These are phyloP conservation scores for Mytilinidion resinicola DNA, from an alignment of 495 filamentous ascomycete species.

Conservation along the genomic window DNA sequence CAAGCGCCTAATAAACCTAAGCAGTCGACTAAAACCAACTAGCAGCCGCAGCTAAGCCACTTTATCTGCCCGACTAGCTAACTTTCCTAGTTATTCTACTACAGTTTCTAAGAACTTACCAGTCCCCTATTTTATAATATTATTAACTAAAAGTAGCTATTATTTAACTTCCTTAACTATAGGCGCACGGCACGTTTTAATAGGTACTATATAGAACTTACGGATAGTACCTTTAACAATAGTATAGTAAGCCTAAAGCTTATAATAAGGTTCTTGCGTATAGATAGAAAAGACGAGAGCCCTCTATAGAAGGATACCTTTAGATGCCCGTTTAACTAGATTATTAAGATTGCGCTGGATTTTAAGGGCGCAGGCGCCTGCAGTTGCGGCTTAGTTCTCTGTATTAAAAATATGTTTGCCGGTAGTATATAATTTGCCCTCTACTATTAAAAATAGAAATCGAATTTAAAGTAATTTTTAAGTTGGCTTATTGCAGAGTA, in stretches of 20 bases:
- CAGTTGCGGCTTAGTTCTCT: too few species aligned
- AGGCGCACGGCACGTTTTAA: too few species aligned
- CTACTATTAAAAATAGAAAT: too few species aligned
- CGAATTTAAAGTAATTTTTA: too few species aligned
- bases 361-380: too few species aligned
- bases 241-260: slow-evolving; percentile 23
- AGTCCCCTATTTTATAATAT: slow-evolving; percentile 43
- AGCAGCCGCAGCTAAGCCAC: slow-evolving; percentile 6
- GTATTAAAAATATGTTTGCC: too few species aligned
- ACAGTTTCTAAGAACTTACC: slow-evolving; percentile 59
- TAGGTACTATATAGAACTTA: too few species aligned
- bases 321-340: too few species aligned
- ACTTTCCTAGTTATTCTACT: slow-evolving; percentile 85
- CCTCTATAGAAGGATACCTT: slow-evolving; percentile 19
- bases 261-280: slow-evolving; percentile 13
- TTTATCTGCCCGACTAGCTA: slow-evolving; percentile 1
- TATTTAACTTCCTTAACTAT: slow-evolving; percentile 23
- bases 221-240: slow-evolving; percentile 9
- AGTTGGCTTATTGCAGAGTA: too few species aligned
- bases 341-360: too few species aligned
- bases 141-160: slow-evolving; percentile 37
- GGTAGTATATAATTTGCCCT: too few species aligned
- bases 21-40: background rate
- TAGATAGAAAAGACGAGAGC: slow-evolving; percentile 11
- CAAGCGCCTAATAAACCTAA: background rate